Conservation (phyloP, 352 stramenopile genomes). For the Peronospora belbahrii region DNA sequence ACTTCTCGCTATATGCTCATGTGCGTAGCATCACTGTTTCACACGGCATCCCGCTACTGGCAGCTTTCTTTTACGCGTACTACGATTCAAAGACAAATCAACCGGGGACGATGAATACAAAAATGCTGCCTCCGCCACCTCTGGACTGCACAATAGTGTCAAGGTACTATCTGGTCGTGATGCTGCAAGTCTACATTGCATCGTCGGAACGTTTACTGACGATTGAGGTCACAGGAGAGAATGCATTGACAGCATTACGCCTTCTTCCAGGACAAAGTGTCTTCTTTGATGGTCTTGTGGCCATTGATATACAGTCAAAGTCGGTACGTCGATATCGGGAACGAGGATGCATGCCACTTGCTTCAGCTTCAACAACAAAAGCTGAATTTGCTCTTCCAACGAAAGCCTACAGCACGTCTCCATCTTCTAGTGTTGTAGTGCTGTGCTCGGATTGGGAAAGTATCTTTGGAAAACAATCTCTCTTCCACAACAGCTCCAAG, state of each 20-base stretch:
- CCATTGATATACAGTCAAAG: conserved; percentile 35
- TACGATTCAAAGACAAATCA: conserved; percentile 56
- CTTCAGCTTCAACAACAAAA: background rate
- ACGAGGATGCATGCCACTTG: conserved; percentile 1
- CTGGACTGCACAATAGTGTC: conserved; percentile 48
- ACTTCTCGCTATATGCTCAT: conserved; percentile 51
- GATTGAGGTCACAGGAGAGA: conserved; percentile 47
- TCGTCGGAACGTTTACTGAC: conserved; percentile 28
- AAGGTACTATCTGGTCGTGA: conserved; percentile 54
- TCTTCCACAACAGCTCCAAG: conserved; percentile 34
- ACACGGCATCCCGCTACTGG: conserved; percentile 52
- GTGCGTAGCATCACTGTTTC: conserved; percentile 46
- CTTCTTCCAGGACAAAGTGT: conserved; percentile 43
- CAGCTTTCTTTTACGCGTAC: conserved; percentile 60
- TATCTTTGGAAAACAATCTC: conserved; percentile 56
- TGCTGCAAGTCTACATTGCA: conserved; percentile 50
- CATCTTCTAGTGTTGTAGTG: conserved; percentile 26
- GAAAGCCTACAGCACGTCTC: conserved; percentile 5
- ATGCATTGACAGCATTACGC: conserved; percentile 34
- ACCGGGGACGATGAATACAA: background rate
- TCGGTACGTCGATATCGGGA: conserved; percentile 20
- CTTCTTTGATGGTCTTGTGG: conserved; percentile 44
- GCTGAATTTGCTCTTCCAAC: conserved; percentile 36
- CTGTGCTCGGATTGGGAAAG: conserved; percentile 60
- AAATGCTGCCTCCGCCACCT: conserved; percentile 10